Conservation (phyloP, 176 grass and related monocot genomes). For the Chloris gayana region DNA sequence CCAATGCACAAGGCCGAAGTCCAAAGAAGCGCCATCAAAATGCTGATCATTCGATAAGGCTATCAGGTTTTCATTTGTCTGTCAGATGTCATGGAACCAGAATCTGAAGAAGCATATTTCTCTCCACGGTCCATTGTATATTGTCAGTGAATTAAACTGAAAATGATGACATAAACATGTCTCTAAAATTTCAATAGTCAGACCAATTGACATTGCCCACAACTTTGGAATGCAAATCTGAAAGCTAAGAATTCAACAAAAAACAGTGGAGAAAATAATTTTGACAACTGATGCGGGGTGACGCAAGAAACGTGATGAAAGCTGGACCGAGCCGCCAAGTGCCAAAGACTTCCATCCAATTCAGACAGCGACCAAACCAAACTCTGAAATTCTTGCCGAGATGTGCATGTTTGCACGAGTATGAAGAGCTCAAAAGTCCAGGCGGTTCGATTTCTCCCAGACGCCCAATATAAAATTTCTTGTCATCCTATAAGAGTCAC, state of each 20-base stretch:
- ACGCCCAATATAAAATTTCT: neutral
- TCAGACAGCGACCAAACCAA: slow-evolving; percentile 3
- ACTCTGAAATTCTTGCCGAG: neutral
- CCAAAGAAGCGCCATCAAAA: too few species aligned
- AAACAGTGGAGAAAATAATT: neutral
- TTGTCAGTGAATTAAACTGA: too few species aligned
- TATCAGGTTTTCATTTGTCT: too few species aligned
- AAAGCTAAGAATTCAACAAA: neutral
- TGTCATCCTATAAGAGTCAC: neutral
- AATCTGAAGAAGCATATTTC: neutral
- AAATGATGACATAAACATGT: neutral
- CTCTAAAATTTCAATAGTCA: neutral
- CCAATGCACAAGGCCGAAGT: too few species aligned
- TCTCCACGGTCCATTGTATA: neutral
- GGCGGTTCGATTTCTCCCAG: neutral
- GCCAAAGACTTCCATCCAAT: neutral
- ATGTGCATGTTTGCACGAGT: neutral
- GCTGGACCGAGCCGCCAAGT: neutral
- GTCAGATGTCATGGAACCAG: too few species aligned
- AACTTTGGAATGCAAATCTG: neutral
- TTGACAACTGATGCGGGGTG: neutral
- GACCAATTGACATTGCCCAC: neutral
- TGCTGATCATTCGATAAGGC: too few species aligned
- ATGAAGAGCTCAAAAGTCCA: neutral
- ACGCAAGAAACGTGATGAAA: neutral